phyloP scores from a whole-genome alignment of 2,329 filamentous ascomycete genomes.

The Paracorniculantispora psalliotae region DNA sequence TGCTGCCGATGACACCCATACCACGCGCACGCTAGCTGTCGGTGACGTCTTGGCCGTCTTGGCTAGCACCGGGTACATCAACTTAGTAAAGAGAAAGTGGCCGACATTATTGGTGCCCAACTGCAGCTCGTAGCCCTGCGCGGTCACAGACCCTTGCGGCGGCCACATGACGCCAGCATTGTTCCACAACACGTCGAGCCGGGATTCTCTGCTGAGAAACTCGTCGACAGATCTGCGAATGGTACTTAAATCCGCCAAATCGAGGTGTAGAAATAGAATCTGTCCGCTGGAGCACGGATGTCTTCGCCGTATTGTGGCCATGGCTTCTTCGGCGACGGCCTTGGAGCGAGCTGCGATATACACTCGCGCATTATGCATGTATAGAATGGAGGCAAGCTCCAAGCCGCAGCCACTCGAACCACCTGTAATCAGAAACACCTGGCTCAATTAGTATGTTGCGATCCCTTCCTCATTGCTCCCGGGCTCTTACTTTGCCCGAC shows the following conservation, averaged over 20 bases:
- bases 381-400: conserved; percentile 46
- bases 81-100: conserved; percentile 30
- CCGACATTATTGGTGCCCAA: conserved; percentile 32
- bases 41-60: conserved; percentile 25
- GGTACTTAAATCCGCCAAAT: conserved; percentile 28
- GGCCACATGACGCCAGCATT: conserved; percentile 34
- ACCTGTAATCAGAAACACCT: conserved; percentile 44
- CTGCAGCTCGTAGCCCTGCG: conserved; percentile 32
- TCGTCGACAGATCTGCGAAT: conserved; percentile 21
- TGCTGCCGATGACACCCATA: conserved; percentile 21
- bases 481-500: conserved; percentile 11
- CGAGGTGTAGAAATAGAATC: conserved; percentile 34
- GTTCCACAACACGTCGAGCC: conserved; percentile 31
- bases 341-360: conserved; percentile 43
- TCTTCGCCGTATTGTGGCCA: conserved; percentile 32
- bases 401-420: conserved; percentile 35
- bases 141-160: conserved; percentile 29
- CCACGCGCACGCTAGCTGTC: conserved; percentile 19
- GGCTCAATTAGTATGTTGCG: background rate
- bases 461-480: background rate
- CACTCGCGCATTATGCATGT: conserved; percentile 42
- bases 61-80: conserved; percentile 26
- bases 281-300: conserved; percentile 28
- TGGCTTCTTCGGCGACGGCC: conserved; percentile 34
- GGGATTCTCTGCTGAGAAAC: conserved; percentile 17